Evolutionary conservation across 2,329 filamentous ascomycete genomes (phyloP).

Genomic region (Nigrograna mackinnonii): DNA sequence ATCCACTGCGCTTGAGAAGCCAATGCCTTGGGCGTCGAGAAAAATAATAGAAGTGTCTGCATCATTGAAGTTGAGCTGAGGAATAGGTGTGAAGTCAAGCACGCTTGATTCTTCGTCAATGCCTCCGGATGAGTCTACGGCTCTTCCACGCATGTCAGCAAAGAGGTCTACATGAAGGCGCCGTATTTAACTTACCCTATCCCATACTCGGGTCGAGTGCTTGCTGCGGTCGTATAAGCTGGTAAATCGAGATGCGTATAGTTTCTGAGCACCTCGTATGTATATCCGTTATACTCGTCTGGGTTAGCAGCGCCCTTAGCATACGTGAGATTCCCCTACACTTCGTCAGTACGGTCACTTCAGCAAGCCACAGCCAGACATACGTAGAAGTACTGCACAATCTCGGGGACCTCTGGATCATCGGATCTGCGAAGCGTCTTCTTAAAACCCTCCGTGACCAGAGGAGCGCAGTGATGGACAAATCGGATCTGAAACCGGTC

Average conservation of each 20-base stretch:
- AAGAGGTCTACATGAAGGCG: background rate
- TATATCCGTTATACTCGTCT: slow-evolving; percentile 1
- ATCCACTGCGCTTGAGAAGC: background rate
- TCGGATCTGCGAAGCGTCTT: background rate
- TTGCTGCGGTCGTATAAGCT: background rate
- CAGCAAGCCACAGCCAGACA: no score
- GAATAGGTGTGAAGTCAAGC: slow-evolving; percentile 1
- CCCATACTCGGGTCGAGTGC: background rate
- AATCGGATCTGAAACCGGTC: slow-evolving; percentile 7
- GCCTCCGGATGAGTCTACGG: background rate
- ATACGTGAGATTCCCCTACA: background rate
- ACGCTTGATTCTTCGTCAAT: background rate
- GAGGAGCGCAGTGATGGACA: slow-evolving; percentile 9
- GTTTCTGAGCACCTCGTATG: slow-evolving; percentile 1
- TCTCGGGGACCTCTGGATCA: slow-evolving; percentile 1
- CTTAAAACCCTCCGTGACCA: background rate
- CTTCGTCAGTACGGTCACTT: no score
- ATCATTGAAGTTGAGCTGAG: background rate
- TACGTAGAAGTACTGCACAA: background rate
- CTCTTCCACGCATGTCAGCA: background rate
- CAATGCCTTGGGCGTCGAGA: slow-evolving; percentile 2
- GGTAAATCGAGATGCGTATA: background rate
- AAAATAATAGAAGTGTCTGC: slow-evolving; percentile 1
- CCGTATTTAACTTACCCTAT: background rate
- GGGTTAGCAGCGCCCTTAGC: background rate